Base-by-base conservation (phyloP, 306 rosid genomes). In the Corylus heterophylla region DNA sequence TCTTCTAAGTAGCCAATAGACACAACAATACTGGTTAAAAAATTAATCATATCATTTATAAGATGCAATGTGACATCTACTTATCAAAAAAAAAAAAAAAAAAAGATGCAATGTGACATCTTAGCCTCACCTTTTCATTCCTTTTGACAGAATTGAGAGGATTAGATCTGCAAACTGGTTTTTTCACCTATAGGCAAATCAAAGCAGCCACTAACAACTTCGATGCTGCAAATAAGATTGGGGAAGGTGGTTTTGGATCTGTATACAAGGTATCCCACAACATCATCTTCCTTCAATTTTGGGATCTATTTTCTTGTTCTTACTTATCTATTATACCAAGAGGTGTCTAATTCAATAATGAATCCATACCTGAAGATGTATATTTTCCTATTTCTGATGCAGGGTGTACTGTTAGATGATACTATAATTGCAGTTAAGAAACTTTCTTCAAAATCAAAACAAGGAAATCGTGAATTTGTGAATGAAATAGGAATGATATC, bases 231-330 rank as follows among this genome's bases (percentile, higher is more conserved):
- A 91, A 89, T 78, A 89, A 83, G 86, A 66, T 91, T 31, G 96
- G 92, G 58, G 92, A 91, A 85, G 97, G 97, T n/a, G 97, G 97
- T 76, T 91, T 91, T 88, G 97, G 97, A 83, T 81, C 84, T 50
- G 93, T 91, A 69, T 88, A 82, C 35, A 31, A 31, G 35, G 35
- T 31, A 31, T 70, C 59, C 50, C 54, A 59, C 63, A 37, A 67
- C 13, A n/a, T 69, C 59, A 6, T 42, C 49, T 74, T 44, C 6
- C 55, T 71, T 62, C 13, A 76, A 63, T 54, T 75, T 48, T 8
- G n/a, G 1, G 10, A 10, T 59, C 22, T 14, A 8, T 37, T 50
- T 42, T 22, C 35, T 31, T 20, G 6, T 37, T 51, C 49, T 3
- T 66, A 31, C 8, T 63, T 7, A 0, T 63, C 9, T 14, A 27